Evolutionary conservation across 192 early-diverging fungal species (phyloP).

Genomic region (Entomortierella chlamydospora): DNA sequence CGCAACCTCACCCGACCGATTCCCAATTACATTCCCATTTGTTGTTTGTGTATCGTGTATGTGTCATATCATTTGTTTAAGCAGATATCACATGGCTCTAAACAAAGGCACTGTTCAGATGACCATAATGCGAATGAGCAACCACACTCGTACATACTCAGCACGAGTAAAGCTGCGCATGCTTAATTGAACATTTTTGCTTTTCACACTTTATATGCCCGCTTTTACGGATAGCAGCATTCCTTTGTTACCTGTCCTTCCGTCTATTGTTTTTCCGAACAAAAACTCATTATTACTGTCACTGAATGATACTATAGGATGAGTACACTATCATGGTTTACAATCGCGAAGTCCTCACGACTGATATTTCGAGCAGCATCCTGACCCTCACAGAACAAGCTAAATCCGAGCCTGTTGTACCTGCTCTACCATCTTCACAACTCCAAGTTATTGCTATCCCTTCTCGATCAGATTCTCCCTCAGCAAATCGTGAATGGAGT

Average conservation of each 20-base stretch:
- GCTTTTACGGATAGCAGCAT: not conserved
- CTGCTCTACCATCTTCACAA: conserved; percentile 22
- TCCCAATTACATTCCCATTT: not conserved
- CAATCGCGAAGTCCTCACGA: conserved; percentile 61
- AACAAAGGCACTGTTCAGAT: conserved; percentile 6
- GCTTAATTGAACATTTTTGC: not conserved
- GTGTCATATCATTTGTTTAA: not conserved
- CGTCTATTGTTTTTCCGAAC: not conserved
- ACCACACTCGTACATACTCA: not conserved
- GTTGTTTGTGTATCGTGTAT: not conserved
- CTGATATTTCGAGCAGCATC: conserved; percentile 54
- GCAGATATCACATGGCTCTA: conserved; percentile 18
- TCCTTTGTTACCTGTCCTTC: not conserved
- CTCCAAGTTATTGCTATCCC: conserved; percentile 50
- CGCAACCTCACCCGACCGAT: not conserved
- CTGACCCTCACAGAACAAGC: conserved; percentile 57
- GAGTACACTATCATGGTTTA: conserved; percentile 66
- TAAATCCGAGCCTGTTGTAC: conserved; percentile 43
- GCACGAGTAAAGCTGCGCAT: not conserved
- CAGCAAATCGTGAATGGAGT: conserved; percentile 29
- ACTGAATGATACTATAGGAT: conserved; percentile 41
- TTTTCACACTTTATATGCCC: not conserved
- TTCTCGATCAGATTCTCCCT: conserved; percentile 37
- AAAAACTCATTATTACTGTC: not conserved
- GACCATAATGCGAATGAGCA: conserved; percentile 9